Evolutionary conservation across 2,329 filamentous ascomycete genomes (phyloP).

Genomic region (Monascus ruber): DNA sequence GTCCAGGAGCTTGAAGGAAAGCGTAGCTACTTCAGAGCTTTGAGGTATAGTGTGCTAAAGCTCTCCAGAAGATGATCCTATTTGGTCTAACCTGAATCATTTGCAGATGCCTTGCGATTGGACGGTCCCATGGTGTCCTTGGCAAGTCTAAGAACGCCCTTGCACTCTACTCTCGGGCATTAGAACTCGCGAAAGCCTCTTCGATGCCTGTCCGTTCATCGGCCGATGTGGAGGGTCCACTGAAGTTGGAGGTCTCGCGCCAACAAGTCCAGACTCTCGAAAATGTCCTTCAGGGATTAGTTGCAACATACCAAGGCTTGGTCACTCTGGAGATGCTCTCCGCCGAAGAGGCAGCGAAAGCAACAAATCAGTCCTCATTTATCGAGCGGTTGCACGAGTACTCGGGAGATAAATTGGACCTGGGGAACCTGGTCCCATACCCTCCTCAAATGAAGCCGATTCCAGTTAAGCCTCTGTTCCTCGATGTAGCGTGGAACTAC

Average conservation of each 20-base stretch:
- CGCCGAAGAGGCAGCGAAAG: constrained; percentile 35
- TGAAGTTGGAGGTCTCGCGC: constrained; percentile 56
- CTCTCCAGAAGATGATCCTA: neutral
- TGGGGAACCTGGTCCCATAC: constrained; percentile 73
- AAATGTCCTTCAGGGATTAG: constrained; percentile 54
- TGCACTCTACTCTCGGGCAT: constrained; percentile 67
- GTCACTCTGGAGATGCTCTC: constrained; percentile 65
- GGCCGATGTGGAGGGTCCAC: constrained; percentile 37
- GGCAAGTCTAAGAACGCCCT: constrained; percentile 66
- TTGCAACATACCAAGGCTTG: constrained; percentile 72
- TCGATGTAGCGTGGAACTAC: constrained; percentile 96
- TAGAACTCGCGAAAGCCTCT: constrained; percentile 48
- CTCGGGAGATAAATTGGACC: constrained; percentile 57
- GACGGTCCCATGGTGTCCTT: constrained; percentile 68
- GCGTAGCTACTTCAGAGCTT: constrained; percentile 70
- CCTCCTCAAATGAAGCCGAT: constrained; percentile 73
- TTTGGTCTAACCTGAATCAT: constrained; percentile 2
- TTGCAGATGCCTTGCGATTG: constrained; percentile 64
- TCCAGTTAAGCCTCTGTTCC: constrained; percentile 87
- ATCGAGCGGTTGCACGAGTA: constrained; percentile 68
- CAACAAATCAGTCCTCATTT: constrained; percentile 45
- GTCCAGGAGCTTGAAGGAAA: constrained; percentile 68
- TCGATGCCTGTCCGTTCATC: constrained; percentile 36
- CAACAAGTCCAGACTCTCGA: constrained; percentile 49
- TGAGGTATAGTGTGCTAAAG: constrained; percentile 52